Evolutionary conservation across 768 basidiomycete species (phyloP), one percentile per base, ranked within the genome.

Genomic region (Russula vinacea): DNA sequence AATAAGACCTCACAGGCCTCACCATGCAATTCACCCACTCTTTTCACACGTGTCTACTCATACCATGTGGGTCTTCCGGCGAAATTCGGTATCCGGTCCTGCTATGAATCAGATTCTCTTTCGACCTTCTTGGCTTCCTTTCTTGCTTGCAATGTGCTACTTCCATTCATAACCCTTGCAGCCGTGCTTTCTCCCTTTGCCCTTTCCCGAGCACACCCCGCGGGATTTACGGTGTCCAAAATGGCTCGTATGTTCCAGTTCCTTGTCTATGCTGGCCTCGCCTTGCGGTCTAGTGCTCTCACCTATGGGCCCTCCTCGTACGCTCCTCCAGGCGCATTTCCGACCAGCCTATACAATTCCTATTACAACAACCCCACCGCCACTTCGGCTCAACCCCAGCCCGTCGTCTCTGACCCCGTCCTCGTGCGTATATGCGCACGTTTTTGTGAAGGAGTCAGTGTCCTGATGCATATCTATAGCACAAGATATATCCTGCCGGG

Each of bases 341-440:
- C 89, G 1, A 87, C 87, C 81, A 85, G 6, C 22, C 74, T 80
- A 45, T 91, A 84, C 73, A 70, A 77, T n/a, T 71, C 78, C 58
- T 91, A 90, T 73, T 89, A 85, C 75, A 90, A 89, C 72, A 75
- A 81, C 67, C 88, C 89, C 37, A 90, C 87, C 1, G 85, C 83
- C 39, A 90, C 89, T 2, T 81, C 82, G 14, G 83, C 79, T 0
- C 89, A 91, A 71, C 84, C 84, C 4, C 89, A 91, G 74, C 89
- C 89, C n/a, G 79, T 89, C 63, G 80, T 91, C 42, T 83, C 87
- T 16, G 89, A 91, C 71, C 85, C 87, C 9, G 81, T 89, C 35
- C 80, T 81, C 32, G 89, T 88, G 67, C 59, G 72, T 54, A 52
- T 44, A 37, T 24, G 42, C 37, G 11, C 32, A 5, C 7, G 29